phyloP scores from a whole-genome alignment of 495 filamentous ascomycete genomes.

The Alectoria sarmentosa region DNA sequence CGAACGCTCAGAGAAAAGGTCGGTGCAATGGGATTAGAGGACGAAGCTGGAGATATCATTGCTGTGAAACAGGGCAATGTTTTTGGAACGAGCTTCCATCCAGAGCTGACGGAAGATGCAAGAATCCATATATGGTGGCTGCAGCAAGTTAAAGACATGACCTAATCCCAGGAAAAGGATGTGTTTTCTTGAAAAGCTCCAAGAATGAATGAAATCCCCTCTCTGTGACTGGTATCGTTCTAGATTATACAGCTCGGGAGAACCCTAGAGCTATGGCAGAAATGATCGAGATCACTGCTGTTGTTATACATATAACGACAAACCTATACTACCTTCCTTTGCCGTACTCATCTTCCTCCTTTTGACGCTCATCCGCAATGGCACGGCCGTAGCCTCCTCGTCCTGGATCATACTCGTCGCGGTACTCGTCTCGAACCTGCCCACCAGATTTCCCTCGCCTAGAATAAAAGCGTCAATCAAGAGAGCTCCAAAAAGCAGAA shows the following conservation, averaged over 20 bases:
- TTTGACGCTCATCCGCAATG: slow-evolving; percentile 54
- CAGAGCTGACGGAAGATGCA: slow-evolving; percentile 82
- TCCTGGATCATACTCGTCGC: slow-evolving; percentile 92
- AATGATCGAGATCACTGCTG: neutral
- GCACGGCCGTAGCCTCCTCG: slow-evolving; percentile 77
- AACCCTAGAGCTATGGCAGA: slow-evolving; percentile 11
- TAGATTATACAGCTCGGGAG: neutral
- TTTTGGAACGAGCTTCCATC: slow-evolving; percentile 95
- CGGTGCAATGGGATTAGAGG: slow-evolving; percentile 34
- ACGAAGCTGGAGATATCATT: slow-evolving; percentile 70
- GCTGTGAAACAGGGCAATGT: slow-evolving; percentile 91
- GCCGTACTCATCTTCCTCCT: slow-evolving; percentile 51
- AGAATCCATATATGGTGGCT: slow-evolving; percentile 96
- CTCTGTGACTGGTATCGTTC: neutral
- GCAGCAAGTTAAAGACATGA: slow-evolving; percentile 49
- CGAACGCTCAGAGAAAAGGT: slow-evolving; percentile 36
- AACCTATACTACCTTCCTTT: slow-evolving; percentile 36
- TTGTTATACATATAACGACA: neutral
- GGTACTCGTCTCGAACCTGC: slow-evolving; percentile 95
- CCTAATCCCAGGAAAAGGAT: neutral
- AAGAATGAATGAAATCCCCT: neutral
- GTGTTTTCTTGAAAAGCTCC: neutral
- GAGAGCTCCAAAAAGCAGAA: neutral
- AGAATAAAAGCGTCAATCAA: neutral
- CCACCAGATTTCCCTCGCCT: slow-evolving; percentile 86